phyloP scores from a whole-genome alignment of 2,329 filamentous ascomycete species.

The Paraphoma chrysanthemicola region DNA sequence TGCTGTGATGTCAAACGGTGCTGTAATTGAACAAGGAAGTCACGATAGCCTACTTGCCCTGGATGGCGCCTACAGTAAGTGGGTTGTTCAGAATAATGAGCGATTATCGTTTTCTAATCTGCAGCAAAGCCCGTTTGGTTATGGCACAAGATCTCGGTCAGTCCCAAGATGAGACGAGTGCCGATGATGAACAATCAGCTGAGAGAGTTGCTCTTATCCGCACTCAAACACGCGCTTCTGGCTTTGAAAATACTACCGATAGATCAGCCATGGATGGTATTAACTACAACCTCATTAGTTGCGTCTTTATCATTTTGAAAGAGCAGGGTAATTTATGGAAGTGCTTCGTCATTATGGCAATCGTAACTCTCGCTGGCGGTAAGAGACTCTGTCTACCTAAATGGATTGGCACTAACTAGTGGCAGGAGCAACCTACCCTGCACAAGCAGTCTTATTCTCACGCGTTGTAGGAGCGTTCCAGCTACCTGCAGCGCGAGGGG shows the following conservation, averaged over 20 bases:
- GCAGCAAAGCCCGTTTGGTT: slow-evolving; percentile 63
- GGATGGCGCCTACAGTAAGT: slow-evolving; percentile 72
- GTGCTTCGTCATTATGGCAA: slow-evolving; percentile 29
- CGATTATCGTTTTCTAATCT: not conserved
- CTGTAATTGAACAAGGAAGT: slow-evolving; percentile 87
- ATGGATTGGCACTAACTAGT: slow-evolving; percentile 8
- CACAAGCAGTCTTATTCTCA: slow-evolving; percentile 59
- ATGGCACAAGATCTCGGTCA: slow-evolving; percentile 56
- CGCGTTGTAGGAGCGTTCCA: slow-evolving; percentile 58
- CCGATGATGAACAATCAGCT: slow-evolving; percentile 20
- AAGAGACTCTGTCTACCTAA: not conserved
- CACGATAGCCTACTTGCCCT: slow-evolving; percentile 78
- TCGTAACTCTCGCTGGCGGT: slow-evolving; percentile 44
- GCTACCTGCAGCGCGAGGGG: slow-evolving; percentile 47
- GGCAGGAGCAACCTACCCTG: slow-evolving; percentile 54
- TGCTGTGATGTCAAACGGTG: slow-evolving; percentile 83
- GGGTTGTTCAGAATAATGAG: not conserved
- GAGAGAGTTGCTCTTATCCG: slow-evolving; percentile 29
- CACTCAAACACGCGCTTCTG: slow-evolving; percentile 38
- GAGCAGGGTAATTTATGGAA: slow-evolving; percentile 50
- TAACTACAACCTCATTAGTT: slow-evolving; percentile 38
- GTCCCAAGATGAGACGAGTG: slow-evolving; percentile 21
- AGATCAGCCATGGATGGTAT: slow-evolving; percentile 27
- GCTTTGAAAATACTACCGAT: slow-evolving; percentile 25
- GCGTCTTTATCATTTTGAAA: slow-evolving; percentile 33